Evolutionary conservation across 2,329 filamentous ascomycete species (phyloP), one percentile per base, ranked within the genome.

Genomic region (Fusarium oligoseptatum): DNA sequence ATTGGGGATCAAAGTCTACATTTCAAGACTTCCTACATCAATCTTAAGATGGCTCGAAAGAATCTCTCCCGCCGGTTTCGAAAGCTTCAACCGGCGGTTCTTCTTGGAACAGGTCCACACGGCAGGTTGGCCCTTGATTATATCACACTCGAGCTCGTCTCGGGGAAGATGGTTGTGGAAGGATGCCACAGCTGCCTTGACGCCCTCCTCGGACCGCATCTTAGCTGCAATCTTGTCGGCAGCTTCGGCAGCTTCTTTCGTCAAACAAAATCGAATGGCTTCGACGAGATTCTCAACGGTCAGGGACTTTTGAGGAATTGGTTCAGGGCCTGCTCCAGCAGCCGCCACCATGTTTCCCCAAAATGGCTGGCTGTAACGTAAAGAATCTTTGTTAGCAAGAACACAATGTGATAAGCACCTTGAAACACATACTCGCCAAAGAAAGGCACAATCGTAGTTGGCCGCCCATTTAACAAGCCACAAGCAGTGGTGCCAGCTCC

Each of bases 311-410:
- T 92, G 89, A 0, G 91, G 91, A 56, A 94, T 90, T 0, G 93
- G 92, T 1, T 85, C 81, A 0, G 93, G 93, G 0, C 93, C 93
- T 8, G 93, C 93, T 9, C 92, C 92, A 12, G 93, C 92, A 61
- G 86, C 87, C 0, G 91, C 88, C 24, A 95, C 89, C 88, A 95
- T 95, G 12, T 90, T 87, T 8, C 93, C 93, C 93, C 93, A 95
- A 77, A 95, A 95, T 0, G 92, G 92, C 80, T 95, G 93, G 76
- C 50, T 56, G 50, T 2, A 22, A 11, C 1, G 17, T 6, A 9
- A 24, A 14, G 6, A 22, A 55, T 3, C n/a, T 22, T 7, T 15
- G 15, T 55, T 12, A 55, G 29, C n/a, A 20, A 32, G 9, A 14
- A 20, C 11, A 4, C 12, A 3, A 32, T 14, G 27, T 36, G 15